Base-by-base conservation (phyloP, 2,329 filamentous ascomycete species). In the Tolypocladium amazonense region DNA sequence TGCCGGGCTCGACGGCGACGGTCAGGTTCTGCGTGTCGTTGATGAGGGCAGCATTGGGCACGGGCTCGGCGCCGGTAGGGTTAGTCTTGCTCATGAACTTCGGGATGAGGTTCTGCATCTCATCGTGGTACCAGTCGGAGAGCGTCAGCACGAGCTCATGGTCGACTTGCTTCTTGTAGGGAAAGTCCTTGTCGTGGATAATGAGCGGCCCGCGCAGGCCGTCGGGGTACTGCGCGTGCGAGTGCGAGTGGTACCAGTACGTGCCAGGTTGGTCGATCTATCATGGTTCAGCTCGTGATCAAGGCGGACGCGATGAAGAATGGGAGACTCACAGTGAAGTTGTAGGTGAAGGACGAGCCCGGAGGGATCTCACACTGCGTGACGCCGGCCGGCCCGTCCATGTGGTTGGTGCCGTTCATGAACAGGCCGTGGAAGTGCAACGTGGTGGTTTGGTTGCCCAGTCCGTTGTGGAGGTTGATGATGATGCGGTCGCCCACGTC, bases 221-320 rank as follows among this genome's bases (percentile, higher is more conserved):
- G 69, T 90, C 88, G 1, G 87, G 86, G 63, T 89, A 90, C 69
- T 89, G 87, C 30, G 81, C 85, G 62, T 79, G 77, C 27, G 80
- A 79, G 68, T 90, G 88, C 5, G 85, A 88, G 69, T 90, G 88
- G 65, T 92, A 92, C 89, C 88, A 92, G 71, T 90, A 92, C 1
- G 88, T 89, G 35, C 88, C 89, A 0, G 86, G 80, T 74, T 90
- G 87, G 56, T 84, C 68, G 59, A 81, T 71, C 87, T 80, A n/a
- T 15, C 18, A 7, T 37, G 33, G 3, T n/a, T 59, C 39, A 59
- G 59, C 23, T 20, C 30, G 20, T 9, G 25, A 14, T 30, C 27
- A 15, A 3, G 35, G 20, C 3, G 18, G 50, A 35, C 30, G 30
- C 4, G 30, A 25, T 7, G 15, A 20, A n/a, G 37, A 30, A 58